Conservation (phyloP, 306 rosid genomes). For the Cyamopsis tetragonoloba region DNA sequence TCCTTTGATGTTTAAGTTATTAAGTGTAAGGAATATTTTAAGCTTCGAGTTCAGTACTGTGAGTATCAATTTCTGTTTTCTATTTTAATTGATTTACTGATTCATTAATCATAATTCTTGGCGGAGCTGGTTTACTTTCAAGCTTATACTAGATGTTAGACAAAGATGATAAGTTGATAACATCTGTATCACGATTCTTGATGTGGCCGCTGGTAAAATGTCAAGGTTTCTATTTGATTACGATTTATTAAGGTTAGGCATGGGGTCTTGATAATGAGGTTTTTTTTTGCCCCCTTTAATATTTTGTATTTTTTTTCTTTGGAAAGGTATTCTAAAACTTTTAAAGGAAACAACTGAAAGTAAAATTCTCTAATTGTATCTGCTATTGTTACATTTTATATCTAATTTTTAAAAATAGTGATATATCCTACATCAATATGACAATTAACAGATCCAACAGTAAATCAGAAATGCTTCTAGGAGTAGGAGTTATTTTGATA, state of each 20-base stretch:
- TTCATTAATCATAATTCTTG: conserved; percentile 3
- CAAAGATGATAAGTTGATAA: neutral
- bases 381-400: too few relatives aligned
- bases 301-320: neutral
- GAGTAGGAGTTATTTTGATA: neutral
- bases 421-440: neutral
- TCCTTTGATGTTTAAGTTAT: neutral
- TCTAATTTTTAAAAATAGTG: neutral
- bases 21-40: conserved; percentile 7
- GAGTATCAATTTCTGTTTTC: neutral
- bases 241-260: neutral
- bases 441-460: neutral
- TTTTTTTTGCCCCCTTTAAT: neutral
- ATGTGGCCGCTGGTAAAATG: neutral
- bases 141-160: neutral
- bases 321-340: neutral
- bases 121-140: neutral
- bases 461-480: conserved; percentile 5
- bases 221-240: neutral
- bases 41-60: conserved; percentile 6
- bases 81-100: neutral
- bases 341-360: neutral
- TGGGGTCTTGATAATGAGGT: neutral
- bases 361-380: neutral
- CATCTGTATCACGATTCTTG: neutral